These are phyloP conservation scores for Chimonanthus praecox DNA, from an alignment of 164 flowering plant species.

Conservation along the genomic window DNA sequence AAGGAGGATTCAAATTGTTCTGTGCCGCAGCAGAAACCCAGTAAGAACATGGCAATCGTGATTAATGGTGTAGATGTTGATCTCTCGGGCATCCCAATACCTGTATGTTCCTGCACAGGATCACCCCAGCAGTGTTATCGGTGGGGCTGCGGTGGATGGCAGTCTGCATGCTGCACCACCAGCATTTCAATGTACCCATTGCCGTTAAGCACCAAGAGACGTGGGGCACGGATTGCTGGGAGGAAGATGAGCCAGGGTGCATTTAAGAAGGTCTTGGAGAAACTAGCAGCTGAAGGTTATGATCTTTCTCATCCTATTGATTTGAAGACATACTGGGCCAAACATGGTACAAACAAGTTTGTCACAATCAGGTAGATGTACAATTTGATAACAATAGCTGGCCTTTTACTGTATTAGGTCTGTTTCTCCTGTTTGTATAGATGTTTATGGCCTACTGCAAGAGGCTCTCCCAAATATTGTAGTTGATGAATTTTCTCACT, in stretches of 20 bases:
- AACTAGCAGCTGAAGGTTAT: constrained; percentile 68
- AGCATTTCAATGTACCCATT: constrained; percentile 71
- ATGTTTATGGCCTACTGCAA: constrained; percentile 33
- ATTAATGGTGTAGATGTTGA: constrained; percentile 80
- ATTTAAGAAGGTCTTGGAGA: constrained; percentile 89
- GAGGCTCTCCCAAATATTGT: constrained; percentile 24
- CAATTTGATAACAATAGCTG: constrained; percentile 14
- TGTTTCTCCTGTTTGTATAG: constrained; percentile 43
- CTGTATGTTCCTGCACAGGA: constrained; percentile 85
- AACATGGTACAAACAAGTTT: constrained; percentile 92
- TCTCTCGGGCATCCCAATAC: constrained; percentile 73
- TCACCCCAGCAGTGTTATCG: constrained; percentile 79
- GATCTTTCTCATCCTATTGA: constrained; percentile 72
- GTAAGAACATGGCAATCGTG: constrained; percentile 48
- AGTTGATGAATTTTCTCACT: constrained; percentile 27
- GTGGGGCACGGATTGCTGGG: constrained; percentile 91
- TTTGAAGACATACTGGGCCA: constrained; percentile 84
- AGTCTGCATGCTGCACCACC: constrained; percentile 89
- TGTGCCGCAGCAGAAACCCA: constrained; percentile 38
- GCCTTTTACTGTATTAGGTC: constrained; percentile 34
- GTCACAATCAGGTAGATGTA: constrained; percentile 76
- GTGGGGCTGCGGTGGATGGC: constrained; percentile 99
- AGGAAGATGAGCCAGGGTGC: constrained; percentile 95
- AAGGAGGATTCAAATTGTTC: constrained; percentile 39
- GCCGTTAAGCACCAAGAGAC: constrained; percentile 85